Percentiles rank a stretch among this genome's conserved stretches.
phyloP scores from a whole-genome alignment of 2,329 filamentous ascomycete genomes.

The Ceratocystis diversiconidia region DNA sequence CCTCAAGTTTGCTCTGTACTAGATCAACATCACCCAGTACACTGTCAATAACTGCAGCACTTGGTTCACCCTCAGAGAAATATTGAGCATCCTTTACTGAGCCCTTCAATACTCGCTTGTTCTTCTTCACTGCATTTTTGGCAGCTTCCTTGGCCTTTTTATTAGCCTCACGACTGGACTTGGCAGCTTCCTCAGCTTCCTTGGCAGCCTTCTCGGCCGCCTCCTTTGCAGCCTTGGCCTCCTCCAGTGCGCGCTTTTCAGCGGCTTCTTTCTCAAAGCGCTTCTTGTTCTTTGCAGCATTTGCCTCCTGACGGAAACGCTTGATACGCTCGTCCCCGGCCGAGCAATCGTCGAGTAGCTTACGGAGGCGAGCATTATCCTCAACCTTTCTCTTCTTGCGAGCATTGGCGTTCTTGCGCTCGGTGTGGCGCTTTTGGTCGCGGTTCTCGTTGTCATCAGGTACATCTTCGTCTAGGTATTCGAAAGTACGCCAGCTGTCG shows the following conservation, averaged over 20 bases:
- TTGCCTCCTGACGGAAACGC: slow-evolving; percentile 84
- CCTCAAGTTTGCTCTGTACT: slow-evolving; percentile 74
- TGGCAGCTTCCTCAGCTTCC: slow-evolving; percentile 76
- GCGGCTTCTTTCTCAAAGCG: slow-evolving; percentile 78
- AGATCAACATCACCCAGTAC: slow-evolving; percentile 77
- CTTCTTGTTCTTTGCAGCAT: slow-evolving; percentile 94
- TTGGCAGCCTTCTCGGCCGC: slow-evolving; percentile 67
- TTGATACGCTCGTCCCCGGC: slow-evolving; percentile 89
- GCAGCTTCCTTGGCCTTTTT: slow-evolving; percentile 99
- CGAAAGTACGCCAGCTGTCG: slow-evolving; percentile 92
- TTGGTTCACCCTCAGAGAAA: slow-evolving; percentile 60
- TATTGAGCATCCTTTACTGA: slow-evolving; percentile 98
- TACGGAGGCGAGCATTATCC: slow-evolving; percentile 80
- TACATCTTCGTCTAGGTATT: slow-evolving; percentile 97
- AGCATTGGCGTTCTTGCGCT: slow-evolving; percentile 95
- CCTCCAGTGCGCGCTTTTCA: slow-evolving; percentile 73
- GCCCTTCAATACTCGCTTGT: slow-evolving; percentile 90
- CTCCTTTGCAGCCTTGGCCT: slow-evolving; percentile 68
- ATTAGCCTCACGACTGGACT: slow-evolving; percentile 62
- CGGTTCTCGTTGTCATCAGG: slow-evolving; percentile 98
- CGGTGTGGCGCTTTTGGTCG: slow-evolving; percentile 95
- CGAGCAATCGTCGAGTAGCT: slow-evolving; percentile 75
- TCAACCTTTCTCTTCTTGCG: slow-evolving; percentile 99
- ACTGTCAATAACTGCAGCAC: slow-evolving; percentile 64
- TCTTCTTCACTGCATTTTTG: slow-evolving; percentile 99